Percentiles rank a stretch among this genome's conserved stretches.
phyloP scores from a whole-genome alignment of 768 basidiomycete genomes.

The Leccinum disarticulatum region DNA sequence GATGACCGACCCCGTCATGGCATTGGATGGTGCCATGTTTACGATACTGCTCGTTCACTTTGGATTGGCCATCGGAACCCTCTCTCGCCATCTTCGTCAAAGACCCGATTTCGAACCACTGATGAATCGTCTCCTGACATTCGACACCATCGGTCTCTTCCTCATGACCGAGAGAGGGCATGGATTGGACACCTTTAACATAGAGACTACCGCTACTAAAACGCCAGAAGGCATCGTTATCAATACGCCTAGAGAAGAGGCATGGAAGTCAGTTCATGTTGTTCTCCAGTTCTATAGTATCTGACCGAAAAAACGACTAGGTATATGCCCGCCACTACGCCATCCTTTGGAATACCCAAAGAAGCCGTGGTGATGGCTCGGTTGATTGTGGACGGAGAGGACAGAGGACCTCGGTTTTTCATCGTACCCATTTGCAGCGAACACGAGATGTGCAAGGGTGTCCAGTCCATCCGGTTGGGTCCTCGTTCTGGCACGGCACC shows the following conservation, averaged over 20 bases:
- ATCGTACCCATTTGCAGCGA: slow-evolving; percentile 55
- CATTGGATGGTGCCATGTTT: slow-evolving; percentile 52
- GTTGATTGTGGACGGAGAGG: slow-evolving; percentile 49
- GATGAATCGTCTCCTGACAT: slow-evolving; percentile 48
- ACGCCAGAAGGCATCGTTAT: slow-evolving; percentile 51
- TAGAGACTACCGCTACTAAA: slow-evolving; percentile 59
- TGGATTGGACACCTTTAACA: slow-evolving; percentile 59
- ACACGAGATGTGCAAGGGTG: slow-evolving; percentile 52
- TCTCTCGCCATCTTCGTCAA: slow-evolving; percentile 46
- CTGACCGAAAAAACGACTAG: no score
- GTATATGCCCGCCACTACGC: slow-evolving; percentile 54
- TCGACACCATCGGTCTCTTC: slow-evolving; percentile 54
- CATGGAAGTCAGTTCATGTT: slow-evolving; percentile 47
- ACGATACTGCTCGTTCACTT: slow-evolving; percentile 53
- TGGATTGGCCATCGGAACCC: slow-evolving; percentile 53
- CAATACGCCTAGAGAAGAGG: slow-evolving; percentile 56
- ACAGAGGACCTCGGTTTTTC: slow-evolving; percentile 54
- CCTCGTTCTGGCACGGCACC: slow-evolving; percentile 3
- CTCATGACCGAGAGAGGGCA: slow-evolving; percentile 58
- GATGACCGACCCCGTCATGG: slow-evolving; percentile 52
- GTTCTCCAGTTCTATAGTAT: no score
- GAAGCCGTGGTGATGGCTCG: slow-evolving; percentile 58
- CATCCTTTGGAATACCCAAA: slow-evolving; percentile 52
- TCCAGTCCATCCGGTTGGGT: slow-evolving; percentile 50
- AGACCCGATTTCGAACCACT: slow-evolving; percentile 43